Evolutionary conservation across 2,329 filamentous ascomycete genomes (phyloP), one percentile per base, ranked within the genome.

Genomic region (Venturia asperata): DNA sequence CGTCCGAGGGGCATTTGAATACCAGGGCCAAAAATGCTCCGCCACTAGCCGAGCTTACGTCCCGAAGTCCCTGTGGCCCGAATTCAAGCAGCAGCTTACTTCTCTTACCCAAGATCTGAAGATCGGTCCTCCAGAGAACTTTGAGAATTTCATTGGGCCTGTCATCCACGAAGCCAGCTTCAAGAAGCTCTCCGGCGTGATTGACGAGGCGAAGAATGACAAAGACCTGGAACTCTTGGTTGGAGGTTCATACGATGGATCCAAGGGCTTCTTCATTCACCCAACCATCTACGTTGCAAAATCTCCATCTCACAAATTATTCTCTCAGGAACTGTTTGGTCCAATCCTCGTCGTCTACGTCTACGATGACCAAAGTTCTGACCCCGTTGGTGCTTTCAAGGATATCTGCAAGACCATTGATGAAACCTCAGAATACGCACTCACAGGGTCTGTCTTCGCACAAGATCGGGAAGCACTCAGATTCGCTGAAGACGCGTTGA

Each of bases 1-100:
- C 5, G 85, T 96, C 41, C 89, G 92, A 65, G 91, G 90, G 61
- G 91, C 91, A 2, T 96, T 95, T 72, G 92, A 96, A 76, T 96
- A 87, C 80, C 90, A 94, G 75, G 91, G 91, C 62, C 91, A 96
- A 77, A 96, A 96, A 78, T 96, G 91, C 82, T 91, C 88, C 71
- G 91, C 91, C 66, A 91, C 88, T 27, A 93, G 90, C 37, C 86
- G 91, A 37, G 80, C 85, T 61, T 96, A 96, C 77, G 85, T 94
- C 3, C 86, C 91, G 42, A 82, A 84, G 71, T 93, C 89, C 2
- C 76, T 89, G 60, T 92, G 89, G 85, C 83, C 88, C 11, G 79
- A 87, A 67, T 91, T 93, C 78, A 85, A 86, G 73, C 77, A 85
- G 69, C 81, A 83, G 65, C 78, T 96, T 3, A 80, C 86, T 15